Base-by-base conservation (phyloP, 139 green algal genomes). In the Chlorella vulgaris region DNA sequence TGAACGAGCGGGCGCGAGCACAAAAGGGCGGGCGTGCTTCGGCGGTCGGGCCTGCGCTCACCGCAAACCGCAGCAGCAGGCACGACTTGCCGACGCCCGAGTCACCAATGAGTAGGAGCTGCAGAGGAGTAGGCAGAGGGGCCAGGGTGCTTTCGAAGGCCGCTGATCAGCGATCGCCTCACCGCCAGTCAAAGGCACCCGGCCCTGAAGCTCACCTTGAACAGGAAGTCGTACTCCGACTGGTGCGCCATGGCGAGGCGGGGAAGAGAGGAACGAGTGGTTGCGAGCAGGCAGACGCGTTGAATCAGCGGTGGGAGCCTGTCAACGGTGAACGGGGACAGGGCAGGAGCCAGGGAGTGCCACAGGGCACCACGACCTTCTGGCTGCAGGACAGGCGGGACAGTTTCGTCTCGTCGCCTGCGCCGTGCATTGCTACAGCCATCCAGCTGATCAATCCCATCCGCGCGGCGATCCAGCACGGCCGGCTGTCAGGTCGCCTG, bases 21-120 rank as follows among this genome's bases (percentile, higher is more conserved):
- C n/a, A n/a, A n/a, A n/a, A n/a, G n/a, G n/a, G n/a, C n/a, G n/a
- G n/a, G n/a, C n/a, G n/a, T n/a, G n/a, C n/a, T n/a, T n/a, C n/a
- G n/a, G n/a, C n/a, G n/a, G n/a, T n/a, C n/a, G n/a, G n/a, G n/a
- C n/a, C n/a, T n/a, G 40, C 13, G 78, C 89, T 87, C 77, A 97
- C 93, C 81, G 94, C 94, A 84, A 99, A 98, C 22, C 96, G 91
- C 58, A 99, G 90, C 85, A 99, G 90, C 79, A 99, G 89, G 89
- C 96, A 98, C 13, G 94, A 98, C 90, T 99, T 99, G 47, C 96
- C 96, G 3, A 99, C 96, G 42, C 95, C 93, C 26, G 92, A 97
- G 86, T 98, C 95, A 53, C 95, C 95, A 84, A 98, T 98, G 53
- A 98, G 91, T 58, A 98, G 89, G 10, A 98, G 91, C 95, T 97